A percentile compares a stretch with the other conserved stretches of the same genome.
phyloP scores from a whole-genome alignment of 257 asterid genomes.

The Solanum habrochaites region DNA sequence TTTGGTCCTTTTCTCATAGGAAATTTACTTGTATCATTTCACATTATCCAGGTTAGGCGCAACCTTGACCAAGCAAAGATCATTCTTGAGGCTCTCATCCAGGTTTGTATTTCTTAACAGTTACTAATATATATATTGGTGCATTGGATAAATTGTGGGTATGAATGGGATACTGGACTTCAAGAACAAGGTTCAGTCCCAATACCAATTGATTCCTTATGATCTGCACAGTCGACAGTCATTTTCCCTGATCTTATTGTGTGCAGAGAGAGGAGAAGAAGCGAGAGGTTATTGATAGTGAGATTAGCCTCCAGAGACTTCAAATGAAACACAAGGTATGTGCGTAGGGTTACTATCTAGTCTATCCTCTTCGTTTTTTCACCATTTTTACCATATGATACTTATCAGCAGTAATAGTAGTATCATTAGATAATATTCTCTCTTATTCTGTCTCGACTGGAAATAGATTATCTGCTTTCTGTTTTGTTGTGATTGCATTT shows the following conservation, averaged over 20 bases:
- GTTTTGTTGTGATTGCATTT: neutral
- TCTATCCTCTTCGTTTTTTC: neutral
- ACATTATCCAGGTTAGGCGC: slow-evolving; percentile 80
- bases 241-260: neutral
- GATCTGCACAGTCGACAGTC: neutral
- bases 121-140: neutral
- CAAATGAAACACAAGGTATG: slow-evolving; percentile 90
- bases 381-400: neutral
- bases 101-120: slow-evolving; percentile 31
- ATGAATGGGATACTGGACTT: neutral
- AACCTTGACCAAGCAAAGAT: slow-evolving; percentile 94
- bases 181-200: neutral
- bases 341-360: neutral
- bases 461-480: neutral
- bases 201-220: neutral
- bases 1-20: neutral
- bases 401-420: neutral
- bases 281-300: slow-evolving; percentile 78
- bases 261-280: slow-evolving; percentile 94
- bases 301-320: slow-evolving; percentile 80
- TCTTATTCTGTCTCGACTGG: neutral
- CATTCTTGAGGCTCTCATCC: slow-evolving; percentile 71
- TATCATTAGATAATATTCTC: neutral
- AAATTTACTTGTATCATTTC: neutral
- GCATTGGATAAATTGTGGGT: neutral